Percentiles rank a stretch among this genome's conserved stretches.
These are phyloP conservation scores for Rhododendron ferrugineum DNA, from an alignment of 148 eudicot species.

Conservation along the genomic window DNA sequence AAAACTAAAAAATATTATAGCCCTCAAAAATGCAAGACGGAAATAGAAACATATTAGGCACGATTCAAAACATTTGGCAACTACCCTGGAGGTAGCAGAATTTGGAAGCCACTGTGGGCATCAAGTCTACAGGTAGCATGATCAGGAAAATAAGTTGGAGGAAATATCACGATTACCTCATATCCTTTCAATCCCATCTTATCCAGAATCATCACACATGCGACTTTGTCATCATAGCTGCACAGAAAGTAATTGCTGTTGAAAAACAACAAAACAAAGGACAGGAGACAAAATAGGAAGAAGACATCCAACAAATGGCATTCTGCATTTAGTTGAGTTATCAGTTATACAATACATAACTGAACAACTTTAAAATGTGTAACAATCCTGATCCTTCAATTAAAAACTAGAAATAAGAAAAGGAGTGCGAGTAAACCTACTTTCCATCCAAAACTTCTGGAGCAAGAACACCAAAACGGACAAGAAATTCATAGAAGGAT, in stretches of 20 bases:
- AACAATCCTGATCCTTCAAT: background rate
- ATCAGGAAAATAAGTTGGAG: background rate
- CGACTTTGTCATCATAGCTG: slow-evolving; percentile 79
- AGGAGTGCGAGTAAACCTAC: slow-evolving; percentile 34
- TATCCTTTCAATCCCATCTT: slow-evolving; percentile 91
- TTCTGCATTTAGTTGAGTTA: background rate
- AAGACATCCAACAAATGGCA: background rate
- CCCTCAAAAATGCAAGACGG: background rate
- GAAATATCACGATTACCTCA: slow-evolving; percentile 54
- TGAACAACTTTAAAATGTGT: background rate
- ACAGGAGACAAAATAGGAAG: background rate
- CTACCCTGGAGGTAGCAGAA: slow-evolving; percentile 1
- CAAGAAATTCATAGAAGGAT: slow-evolving; percentile 89
- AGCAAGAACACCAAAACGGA: slow-evolving; percentile 95
- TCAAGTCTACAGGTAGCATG: slow-evolving; percentile 1
- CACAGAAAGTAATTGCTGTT: background rate
- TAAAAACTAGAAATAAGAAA: background rate
- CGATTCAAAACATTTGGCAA: background rate
- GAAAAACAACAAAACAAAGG: slow-evolving; percentile 6
- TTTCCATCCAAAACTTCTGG: slow-evolving; percentile 87
- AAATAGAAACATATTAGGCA: background rate
- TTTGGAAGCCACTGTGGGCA: background rate
- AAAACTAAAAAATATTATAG: background rate
- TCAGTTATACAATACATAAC: background rate
- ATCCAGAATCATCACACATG: slow-evolving; percentile 81